Evolutionary conservation across 441 rosid species (phyloP).

Genomic region (Pelargonium myrrhifolium): DNA sequence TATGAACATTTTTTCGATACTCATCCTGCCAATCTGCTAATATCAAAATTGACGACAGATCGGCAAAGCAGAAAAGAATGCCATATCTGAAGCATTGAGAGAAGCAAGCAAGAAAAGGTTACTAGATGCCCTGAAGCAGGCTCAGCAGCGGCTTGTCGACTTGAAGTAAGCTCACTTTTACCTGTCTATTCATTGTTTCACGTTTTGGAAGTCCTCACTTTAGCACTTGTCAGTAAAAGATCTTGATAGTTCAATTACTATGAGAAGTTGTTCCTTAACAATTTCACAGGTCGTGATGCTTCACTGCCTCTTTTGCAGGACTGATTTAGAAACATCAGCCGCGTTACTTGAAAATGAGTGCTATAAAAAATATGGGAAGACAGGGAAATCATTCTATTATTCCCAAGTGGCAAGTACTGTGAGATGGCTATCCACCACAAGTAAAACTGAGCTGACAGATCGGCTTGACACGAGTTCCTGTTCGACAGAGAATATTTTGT

Average conservation of each 20-base stretch:
- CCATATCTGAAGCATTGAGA: conserved; percentile 53
- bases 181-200: background rate
- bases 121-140: conserved; percentile 43
- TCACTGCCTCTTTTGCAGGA: conserved; percentile 37
- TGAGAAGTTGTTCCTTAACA: background rate
- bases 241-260: background rate
- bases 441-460: conserved; percentile 35
- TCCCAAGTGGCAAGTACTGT: conserved; percentile 82
- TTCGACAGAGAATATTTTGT: conserved; percentile 18
- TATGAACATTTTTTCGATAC: conserved; percentile 1
- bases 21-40: conserved; percentile 1
- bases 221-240: background rate
- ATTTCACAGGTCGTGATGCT: conserved; percentile 6
- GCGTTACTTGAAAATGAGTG: conserved; percentile 68
- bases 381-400: conserved; percentile 73
- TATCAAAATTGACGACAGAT: conserved; percentile 31
- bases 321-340: conserved; percentile 43
- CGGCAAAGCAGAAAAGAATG: conserved; percentile 56
- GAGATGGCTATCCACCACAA: conserved; percentile 66
- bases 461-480: conserved; percentile 29
- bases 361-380: conserved; percentile 71
- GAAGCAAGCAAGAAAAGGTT: conserved; percentile 72
- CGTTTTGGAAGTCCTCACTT: background rate
- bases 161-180: conserved; percentile 28
- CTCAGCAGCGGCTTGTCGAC: conserved; percentile 45